Evolutionary conservation across 441 rosid species (phyloP), one percentile per base, ranked within the genome.

Genomic region (Pelargonium fulgidum): DNA sequence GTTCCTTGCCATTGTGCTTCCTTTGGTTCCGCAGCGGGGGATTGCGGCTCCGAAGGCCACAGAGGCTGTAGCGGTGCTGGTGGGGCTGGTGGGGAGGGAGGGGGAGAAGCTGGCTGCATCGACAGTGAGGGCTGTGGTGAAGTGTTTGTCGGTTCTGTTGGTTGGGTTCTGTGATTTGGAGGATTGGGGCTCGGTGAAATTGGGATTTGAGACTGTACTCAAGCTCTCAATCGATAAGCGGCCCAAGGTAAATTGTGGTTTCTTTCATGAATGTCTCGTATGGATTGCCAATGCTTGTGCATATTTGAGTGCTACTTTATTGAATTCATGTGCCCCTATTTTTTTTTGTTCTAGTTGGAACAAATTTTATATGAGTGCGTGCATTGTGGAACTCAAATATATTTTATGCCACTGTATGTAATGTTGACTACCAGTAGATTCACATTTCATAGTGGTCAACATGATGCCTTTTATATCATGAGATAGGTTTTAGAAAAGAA

Each of bases 151-250:
- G 67, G 66, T 78, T 41, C 79, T 91, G 85, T 73, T 87, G 67
- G 66, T 71, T 39, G 77, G 85, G 50, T 87, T 86, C 48, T 90
- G 90, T 62, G 85, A 88, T 74, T 80, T 85, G 77, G 85, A 82
- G 72, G 82, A 87, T 77, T 94, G 96, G 96, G 73, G 70, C 7
- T 89, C 90, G 20, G 71, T 89, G 33, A 75, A 75, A 48, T 44
- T 62, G 0, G 93, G 95, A 12, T 88, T 93, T 41, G 84, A 75
- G 76, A 79, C 79, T 50, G 78, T 93, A 77, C 81, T 93, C 39
- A 85, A 76, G 26, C 90, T 85, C 75, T 74, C 92, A 1, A 69
- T 86, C 56, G 97, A 88, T 77, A 89, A 85, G 85, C 93, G 96
- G 29, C 97, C 97, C 29, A 93, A 91, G 97, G 99, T 91, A 74